Evolutionary conservation across 1,284 basidiomycete genomes (phyloP).

Genomic region (Inonotus hispidus): DNA sequence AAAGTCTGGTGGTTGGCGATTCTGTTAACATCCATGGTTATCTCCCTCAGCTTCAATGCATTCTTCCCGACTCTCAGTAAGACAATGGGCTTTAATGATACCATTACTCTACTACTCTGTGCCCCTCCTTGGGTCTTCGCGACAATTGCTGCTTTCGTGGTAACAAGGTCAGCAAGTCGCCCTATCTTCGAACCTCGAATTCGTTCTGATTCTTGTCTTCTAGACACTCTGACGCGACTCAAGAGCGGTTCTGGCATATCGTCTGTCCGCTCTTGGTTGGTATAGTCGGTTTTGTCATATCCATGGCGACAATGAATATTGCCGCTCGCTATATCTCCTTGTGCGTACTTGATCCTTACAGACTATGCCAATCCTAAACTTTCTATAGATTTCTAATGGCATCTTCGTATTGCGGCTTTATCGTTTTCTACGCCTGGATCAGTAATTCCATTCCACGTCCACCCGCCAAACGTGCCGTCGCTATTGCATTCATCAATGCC

Average conservation of each 20-base stretch:
- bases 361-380: neutral
- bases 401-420: conserved; percentile 66
- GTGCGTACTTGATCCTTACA: conserved; percentile 33
- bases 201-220: conserved; percentile 20
- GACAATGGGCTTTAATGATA: conserved; percentile 64
- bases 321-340: conserved; percentile 66
- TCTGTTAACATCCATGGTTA: conserved; percentile 45
- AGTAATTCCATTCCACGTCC: conserved; percentile 63
- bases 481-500: conserved; percentile 68
- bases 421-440: conserved; percentile 67
- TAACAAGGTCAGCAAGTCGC: conserved; percentile 42
- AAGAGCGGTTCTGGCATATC: conserved; percentile 66
- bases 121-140: conserved; percentile 77
- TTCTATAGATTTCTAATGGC: conserved; percentile 67
- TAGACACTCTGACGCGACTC: conserved; percentile 66
- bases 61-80: conserved; percentile 66
- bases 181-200: neutral
- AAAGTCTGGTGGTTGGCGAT: conserved; percentile 72
- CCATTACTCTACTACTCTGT: conserved; percentile 65
- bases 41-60: conserved; percentile 69
- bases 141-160: conserved; percentile 43
- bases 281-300: conserved; percentile 70
- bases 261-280: conserved; percentile 48
- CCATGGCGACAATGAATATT: conserved; percentile 63
- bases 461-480: conserved; percentile 71